phyloP scores from a whole-genome alignment of 2,329 filamentous ascomycete species.

The Colletotrichum navitas region DNA sequence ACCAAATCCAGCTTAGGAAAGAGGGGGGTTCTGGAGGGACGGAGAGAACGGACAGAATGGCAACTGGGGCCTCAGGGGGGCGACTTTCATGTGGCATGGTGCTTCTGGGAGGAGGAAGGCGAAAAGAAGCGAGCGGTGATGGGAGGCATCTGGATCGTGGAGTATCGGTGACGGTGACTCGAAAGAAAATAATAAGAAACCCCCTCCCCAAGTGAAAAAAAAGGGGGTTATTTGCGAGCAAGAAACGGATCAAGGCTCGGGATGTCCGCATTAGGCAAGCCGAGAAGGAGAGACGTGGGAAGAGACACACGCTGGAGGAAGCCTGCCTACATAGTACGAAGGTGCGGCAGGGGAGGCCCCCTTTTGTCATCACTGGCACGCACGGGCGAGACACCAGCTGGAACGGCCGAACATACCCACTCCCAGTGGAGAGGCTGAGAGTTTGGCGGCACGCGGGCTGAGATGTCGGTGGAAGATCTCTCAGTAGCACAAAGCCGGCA shows the following conservation, averaged over 20 bases:
- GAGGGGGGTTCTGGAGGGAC: slow-evolving; percentile 7
- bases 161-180: neutral
- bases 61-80: slow-evolving; percentile 33
- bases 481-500: neutral
- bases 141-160: slow-evolving; percentile 3
- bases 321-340: too few species aligned
- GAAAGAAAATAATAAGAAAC: neutral
- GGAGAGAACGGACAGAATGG: slow-evolving; percentile 10
- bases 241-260: slow-evolving; percentile 30
- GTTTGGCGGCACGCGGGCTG: slow-evolving; percentile 17
- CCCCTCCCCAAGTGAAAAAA: neutral
- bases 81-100: slow-evolving; percentile 11
- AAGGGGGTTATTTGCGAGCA: neutral
- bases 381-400: slow-evolving; percentile 35
- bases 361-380: slow-evolving; percentile 33
- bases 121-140: neutral
- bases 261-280: slow-evolving; percentile 22
- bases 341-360: slow-evolving; percentile 2
- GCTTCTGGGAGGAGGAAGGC: neutral
- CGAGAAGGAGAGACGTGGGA: slow-evolving; percentile 12
- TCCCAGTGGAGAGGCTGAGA: slow-evolving; percentile 13
- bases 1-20: slow-evolving; percentile 37
- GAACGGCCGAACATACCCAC: slow-evolving; percentile 38
- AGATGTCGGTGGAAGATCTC: neutral
- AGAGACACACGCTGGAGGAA: neutral